Evolutionary conservation across 192 early-diverging fungal genomes (phyloP).

Genomic region (Funneliformis mosseae): DNA sequence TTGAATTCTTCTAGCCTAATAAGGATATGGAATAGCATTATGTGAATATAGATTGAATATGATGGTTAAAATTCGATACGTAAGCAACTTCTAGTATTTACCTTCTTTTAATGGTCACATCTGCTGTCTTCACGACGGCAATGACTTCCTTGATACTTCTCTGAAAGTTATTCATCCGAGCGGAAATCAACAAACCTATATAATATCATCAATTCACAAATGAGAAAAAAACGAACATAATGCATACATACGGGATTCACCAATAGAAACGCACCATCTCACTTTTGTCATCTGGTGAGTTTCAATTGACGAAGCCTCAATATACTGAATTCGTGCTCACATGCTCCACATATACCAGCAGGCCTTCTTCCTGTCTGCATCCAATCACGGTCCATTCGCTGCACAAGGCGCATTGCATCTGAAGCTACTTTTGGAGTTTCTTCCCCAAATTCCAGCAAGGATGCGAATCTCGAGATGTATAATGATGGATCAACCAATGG

Average conservation of each 20-base stretch:
- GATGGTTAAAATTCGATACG: neutral
- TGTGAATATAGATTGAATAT: neutral
- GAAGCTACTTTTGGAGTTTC: slow-evolving; percentile 72
- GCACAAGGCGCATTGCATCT: slow-evolving; percentile 81
- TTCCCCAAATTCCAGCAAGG: slow-evolving; percentile 88
- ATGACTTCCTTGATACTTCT: slow-evolving; percentile 85
- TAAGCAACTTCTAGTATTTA: slow-evolving; percentile 28
- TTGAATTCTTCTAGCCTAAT: slow-evolving; percentile 79
- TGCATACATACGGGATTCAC: too few relatives aligned
- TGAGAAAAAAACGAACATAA: neutral
- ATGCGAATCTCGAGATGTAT: slow-evolving; percentile 91
- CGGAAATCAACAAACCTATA: slow-evolving; percentile 73
- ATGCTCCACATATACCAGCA: slow-evolving; percentile 93
- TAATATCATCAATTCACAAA: neutral
- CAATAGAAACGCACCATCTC: too few relatives aligned
- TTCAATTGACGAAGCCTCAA: neutral
- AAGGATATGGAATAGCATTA: neutral
- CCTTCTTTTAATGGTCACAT: slow-evolving; percentile 80
- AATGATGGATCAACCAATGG: slow-evolving; percentile 91
- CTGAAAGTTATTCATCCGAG: slow-evolving; percentile 87
- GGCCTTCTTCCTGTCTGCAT: slow-evolving; percentile 87
- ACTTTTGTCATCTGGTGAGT: too few relatives aligned
- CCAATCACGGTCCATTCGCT: slow-evolving; percentile 95
- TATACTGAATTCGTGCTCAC: slow-evolving; percentile 31
- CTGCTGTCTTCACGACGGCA: slow-evolving; percentile 86